These are phyloP conservation scores for barley (Hordeum vulgare) DNA, from an alignment of 176 grass and related monocot genomes.

Conservation along the genomic window DNA sequence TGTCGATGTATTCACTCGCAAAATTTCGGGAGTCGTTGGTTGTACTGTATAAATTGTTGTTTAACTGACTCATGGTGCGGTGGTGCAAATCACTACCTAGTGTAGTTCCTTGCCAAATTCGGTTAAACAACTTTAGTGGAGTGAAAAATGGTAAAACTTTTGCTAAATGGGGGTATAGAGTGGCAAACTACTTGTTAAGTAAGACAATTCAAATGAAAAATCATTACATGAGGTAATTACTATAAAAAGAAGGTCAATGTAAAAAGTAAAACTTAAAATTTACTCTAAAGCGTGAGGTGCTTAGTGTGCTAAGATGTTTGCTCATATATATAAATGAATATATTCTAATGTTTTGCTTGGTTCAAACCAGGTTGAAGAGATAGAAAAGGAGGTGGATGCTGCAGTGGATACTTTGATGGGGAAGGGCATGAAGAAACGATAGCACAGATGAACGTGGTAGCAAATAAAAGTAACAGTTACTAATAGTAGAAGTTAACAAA, in stretches of 20 bases:
- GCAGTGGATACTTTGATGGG: slow-evolving; percentile 36
- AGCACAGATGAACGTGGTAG: background rate
- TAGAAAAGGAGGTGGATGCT: slow-evolving; percentile 39
- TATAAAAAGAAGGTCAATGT: too few relatives aligned
- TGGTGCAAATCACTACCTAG: background rate
- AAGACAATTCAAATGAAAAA: background rate
- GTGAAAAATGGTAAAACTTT: too few relatives aligned
- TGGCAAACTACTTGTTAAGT: background rate
- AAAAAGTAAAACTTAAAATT: too few relatives aligned
- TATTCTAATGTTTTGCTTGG: background rate
- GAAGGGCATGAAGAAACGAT: background rate
- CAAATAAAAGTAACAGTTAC: background rate
- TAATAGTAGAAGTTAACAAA: background rate
- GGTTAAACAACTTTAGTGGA: background rate
- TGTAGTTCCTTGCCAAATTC: background rate
- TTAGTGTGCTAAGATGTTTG: background rate
- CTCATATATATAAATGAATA: background rate
- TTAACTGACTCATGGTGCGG: background rate
- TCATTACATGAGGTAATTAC: too few relatives aligned
- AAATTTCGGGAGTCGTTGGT: background rate
- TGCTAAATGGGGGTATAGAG: too few relatives aligned
- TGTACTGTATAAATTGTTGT: background rate
- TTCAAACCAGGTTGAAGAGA: slow-evolving; percentile 36
- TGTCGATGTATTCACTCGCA: background rate
- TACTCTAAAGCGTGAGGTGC: background rate